Percentiles rank a stretch among this genome's conserved stretches.
phyloP scores from a whole-genome alignment of 2,329 filamentous ascomycete species.

The Ophiostoma australiae region DNA sequence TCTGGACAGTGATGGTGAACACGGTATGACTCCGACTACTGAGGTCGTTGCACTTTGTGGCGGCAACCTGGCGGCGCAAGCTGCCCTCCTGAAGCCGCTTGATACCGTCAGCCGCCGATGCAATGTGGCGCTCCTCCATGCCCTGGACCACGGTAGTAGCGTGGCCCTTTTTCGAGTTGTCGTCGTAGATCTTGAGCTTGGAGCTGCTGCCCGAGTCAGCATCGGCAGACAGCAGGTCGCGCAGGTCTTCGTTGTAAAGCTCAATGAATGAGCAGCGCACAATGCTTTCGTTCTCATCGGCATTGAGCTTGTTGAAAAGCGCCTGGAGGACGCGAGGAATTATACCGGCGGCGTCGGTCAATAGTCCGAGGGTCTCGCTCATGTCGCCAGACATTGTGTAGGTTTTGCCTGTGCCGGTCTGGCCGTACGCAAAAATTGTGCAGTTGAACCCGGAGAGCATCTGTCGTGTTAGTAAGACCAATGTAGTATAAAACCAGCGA shows the following conservation, averaged over 20 bases:
- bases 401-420: conserved; percentile 96
- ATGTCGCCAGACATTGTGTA: conserved; percentile 99
- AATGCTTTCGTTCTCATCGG: conserved; percentile 72
- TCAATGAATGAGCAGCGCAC: conserved; percentile 99
- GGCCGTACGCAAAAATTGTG: conserved; percentile 97
- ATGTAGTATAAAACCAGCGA: background rate
- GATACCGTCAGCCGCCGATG: conserved; percentile 77
- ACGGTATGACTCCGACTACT: conserved; percentile 96
- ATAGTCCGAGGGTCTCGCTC: conserved; percentile 74
- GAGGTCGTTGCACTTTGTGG: conserved; percentile 98
- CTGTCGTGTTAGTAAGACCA: conserved; percentile 41
- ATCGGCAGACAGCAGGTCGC: conserved; percentile 78
- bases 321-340: conserved; percentile 86
- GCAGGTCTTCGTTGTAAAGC: conserved; percentile 94
- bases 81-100: conserved; percentile 84
- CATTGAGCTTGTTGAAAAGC: conserved; percentile 78
- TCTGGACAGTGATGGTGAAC: conserved; percentile 90
- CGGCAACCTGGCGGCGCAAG: conserved; percentile 92
- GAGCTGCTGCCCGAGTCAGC: conserved; percentile 46
- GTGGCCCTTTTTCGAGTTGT: conserved; percentile 79
- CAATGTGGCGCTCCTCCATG: conserved; percentile 95
- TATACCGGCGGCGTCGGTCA: conserved; percentile 89
- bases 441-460: conserved; percentile 95
- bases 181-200: conserved; percentile 95
- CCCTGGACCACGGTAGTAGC: conserved; percentile 85